Conservation (phyloP, 441 rosid genomes). For the Manihot esculenta region DNA sequence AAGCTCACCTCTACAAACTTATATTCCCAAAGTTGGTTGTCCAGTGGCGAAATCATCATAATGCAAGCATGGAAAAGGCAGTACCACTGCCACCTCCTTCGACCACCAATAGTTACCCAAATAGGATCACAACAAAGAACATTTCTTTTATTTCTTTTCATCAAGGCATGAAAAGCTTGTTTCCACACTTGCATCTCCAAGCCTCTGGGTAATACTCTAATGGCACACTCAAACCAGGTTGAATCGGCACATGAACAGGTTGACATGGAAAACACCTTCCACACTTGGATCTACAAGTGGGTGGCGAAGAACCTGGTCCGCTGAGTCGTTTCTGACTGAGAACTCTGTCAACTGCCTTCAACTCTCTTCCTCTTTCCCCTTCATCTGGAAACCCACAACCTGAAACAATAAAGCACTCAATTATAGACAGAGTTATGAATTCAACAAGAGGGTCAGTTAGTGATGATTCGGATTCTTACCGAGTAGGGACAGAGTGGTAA, state of each 20-base stretch:
- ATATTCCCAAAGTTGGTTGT: constrained; percentile 44
- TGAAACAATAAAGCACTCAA: constrained; percentile 20
- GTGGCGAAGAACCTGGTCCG: constrained; percentile 85
- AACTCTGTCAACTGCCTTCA: constrained; percentile 25
- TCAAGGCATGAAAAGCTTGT: constrained; percentile 67
- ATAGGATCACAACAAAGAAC: constrained; percentile 12
- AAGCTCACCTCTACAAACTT: constrained; percentile 35
- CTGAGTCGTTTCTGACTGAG: constrained; percentile 38
- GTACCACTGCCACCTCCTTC: constrained; percentile 17
- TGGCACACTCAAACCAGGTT: constrained; percentile 59
- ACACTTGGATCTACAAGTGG: constrained; percentile 79
- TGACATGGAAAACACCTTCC: constrained; percentile 75
- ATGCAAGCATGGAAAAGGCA: constrained; percentile 16
- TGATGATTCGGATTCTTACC: constrained; percentile 26
- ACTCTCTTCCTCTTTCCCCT: constrained; percentile 23
- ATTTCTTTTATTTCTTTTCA: background rate
- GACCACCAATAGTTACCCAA: constrained; percentile 19
- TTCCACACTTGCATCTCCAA: constrained; percentile 94
- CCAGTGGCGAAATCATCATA: constrained; percentile 32
- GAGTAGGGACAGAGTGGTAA: constrained; percentile 30
- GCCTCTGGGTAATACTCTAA: constrained; percentile 93
- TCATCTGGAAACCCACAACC: constrained; percentile 37
- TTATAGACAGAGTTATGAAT: background rate
- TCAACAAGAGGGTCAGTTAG: background rate
- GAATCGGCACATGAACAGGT: constrained; percentile 78